Evolutionary conservation across 2,329 filamentous ascomycete genomes (phyloP).

Genomic region (Emmonsiellopsis sp.): DNA sequence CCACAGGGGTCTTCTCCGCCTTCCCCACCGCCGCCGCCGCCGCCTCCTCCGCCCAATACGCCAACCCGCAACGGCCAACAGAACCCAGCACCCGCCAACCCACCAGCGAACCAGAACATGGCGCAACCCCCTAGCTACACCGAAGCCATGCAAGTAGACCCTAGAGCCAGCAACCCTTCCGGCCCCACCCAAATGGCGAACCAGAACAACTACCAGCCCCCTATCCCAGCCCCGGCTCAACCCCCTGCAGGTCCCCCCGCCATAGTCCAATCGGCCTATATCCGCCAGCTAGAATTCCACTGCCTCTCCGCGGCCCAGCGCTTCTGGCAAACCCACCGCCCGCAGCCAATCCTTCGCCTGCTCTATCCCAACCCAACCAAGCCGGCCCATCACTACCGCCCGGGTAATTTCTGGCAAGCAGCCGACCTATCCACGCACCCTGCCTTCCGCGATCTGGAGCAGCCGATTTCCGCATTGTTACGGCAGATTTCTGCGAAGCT

Average conservation of each 20-base stretch:
- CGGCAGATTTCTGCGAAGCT: not conserved
- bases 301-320: constrained; percentile 1
- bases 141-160: not conserved
- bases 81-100: not conserved
- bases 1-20: too few species aligned
- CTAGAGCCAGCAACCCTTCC: too few species aligned
- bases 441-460: not conserved
- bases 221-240: not conserved
- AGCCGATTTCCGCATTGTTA: not conserved
- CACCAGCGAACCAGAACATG: not conserved
- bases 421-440: not conserved
- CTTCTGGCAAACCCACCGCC: constrained; percentile 3
- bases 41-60: too few species aligned
- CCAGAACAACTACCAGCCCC: not conserved
- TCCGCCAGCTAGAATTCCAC: not conserved
- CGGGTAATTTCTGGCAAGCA: not conserved
- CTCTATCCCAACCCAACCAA: not conserved
- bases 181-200: not conserved
- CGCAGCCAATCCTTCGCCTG: not conserved
- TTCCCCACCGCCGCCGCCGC: too few species aligned
- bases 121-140: not conserved
- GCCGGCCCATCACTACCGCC: not conserved
- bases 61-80: too few species aligned
- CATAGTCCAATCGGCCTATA: not conserved
- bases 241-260: not conserved